Evolutionary conservation across 306 rosid genomes (phyloP), one percentile per base, ranked within the genome.

Genomic region (Abrus precatorius): DNA sequence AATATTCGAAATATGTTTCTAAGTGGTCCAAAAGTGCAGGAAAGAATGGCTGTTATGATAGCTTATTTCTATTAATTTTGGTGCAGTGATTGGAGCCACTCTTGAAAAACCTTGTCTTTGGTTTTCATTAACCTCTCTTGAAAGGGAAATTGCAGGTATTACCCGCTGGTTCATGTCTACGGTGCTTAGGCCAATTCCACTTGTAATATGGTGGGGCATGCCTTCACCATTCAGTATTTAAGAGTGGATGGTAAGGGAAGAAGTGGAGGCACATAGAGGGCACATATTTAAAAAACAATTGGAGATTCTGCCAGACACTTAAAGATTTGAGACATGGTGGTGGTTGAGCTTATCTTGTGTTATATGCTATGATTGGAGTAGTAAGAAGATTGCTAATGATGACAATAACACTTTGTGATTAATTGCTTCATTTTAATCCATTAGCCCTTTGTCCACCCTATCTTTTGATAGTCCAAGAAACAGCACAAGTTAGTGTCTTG

Each of bases 161-260:
- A 57, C 63, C 56, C 65, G 67, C 82, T 52, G 48, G 7, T 78
- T 12, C 47, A 5, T 12, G 83, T 9, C 68, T 36, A 53, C n/a
- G 5, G 5, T 68, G 74, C 79, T 74, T 55, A 36, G 70, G 77
- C 60, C 61, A 82, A 62, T 72, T 84, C 82, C 86, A 88, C 83
- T 69, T 34, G 9, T 10, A 78, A 50, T 43, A 60, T 48, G 71
- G 87, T 86, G 90, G 87, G 87, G 49, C 75, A 52, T 63, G 82
- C 69, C 59, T 81, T 76, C 68, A 54, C 49, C 77, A 30, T 72
- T 69, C 79, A 29, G 67, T 75, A 56, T 78, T 74, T 7, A 54
- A 81, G 74, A 54, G 48, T 80, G 61, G 53, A 74, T 43, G 77
- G 75, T 76, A 69, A 66, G 72, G 67, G 77, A 29, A 71, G 71